Conservation (phyloP, 768 basidiomycete genomes). For the Xerocomellus intermedius region DNA sequence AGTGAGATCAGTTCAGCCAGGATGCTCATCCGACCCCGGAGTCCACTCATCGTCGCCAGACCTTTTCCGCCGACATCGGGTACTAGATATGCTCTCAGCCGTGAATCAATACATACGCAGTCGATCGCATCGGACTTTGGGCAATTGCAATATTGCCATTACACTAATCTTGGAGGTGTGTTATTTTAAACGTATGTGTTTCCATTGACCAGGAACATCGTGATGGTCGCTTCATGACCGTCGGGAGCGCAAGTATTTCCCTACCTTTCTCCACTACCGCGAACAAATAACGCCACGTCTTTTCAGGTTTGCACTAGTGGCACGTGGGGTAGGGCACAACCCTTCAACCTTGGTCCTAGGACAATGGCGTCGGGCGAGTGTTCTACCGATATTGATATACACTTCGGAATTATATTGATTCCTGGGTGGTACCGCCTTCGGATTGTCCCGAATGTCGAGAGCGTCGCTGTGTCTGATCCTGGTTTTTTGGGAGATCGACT, state of each 20-base stretch:
- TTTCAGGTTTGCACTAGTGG: not conserved
- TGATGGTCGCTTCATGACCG: not conserved
- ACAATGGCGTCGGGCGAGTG: too few relatives aligned
- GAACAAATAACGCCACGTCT: slow-evolving; percentile 7
- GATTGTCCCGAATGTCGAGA: not conserved
- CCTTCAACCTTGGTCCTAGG: not conserved
- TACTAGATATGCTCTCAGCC: not conserved
- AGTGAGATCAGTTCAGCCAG: slow-evolving; percentile 10
- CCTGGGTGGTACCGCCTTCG: not conserved
- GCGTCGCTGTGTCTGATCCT: not conserved
- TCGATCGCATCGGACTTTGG: not conserved
- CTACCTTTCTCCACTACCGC: not conserved
- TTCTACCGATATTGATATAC: not conserved
- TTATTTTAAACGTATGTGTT: not conserved
- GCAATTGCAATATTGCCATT: not conserved
- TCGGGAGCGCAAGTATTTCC: not conserved
- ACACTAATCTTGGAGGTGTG: not conserved
- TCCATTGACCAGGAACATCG: not conserved
- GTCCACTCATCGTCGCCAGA: slow-evolving; percentile 2
- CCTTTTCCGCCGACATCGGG: slow-evolving; percentile 9
- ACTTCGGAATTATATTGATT: not conserved
- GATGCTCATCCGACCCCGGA: not conserved
- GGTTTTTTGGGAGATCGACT: not conserved
- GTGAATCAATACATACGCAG: not conserved
- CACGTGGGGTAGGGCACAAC: slow-evolving; percentile 9